A percentile compares a stretch with the other conserved stretches of the same genome.
Evolutionary conservation across 805 yeast species (phyloP).

Genomic region (Sugiyamaella mastotermitis): DNA sequence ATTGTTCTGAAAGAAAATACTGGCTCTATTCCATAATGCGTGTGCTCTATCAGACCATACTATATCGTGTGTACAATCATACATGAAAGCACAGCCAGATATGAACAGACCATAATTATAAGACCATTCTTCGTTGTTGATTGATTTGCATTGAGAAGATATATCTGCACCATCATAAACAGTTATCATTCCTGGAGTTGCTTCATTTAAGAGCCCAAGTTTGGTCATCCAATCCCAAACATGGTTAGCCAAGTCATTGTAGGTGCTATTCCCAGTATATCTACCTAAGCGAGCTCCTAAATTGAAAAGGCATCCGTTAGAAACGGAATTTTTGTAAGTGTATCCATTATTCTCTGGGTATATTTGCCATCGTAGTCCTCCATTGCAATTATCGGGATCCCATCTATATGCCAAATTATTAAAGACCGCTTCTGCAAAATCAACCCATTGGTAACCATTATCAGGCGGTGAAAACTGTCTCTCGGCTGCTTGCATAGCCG

Average conservation of each 20-base stretch:
- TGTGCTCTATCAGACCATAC: slow-evolving; percentile 61
- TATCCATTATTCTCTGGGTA: slow-evolving; percentile 91
- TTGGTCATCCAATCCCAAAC: slow-evolving; percentile 74
- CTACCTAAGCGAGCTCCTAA: slow-evolving; percentile 80
- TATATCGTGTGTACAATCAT: slow-evolving; percentile 59
- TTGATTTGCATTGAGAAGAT: slow-evolving; percentile 53
- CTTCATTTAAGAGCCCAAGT: slow-evolving; percentile 39
- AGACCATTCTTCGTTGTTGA: slow-evolving; percentile 67
- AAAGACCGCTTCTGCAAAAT: slow-evolving; percentile 79
- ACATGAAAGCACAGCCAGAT: slow-evolving; percentile 74
- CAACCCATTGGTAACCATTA: slow-evolving; percentile 59
- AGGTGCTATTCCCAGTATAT: slow-evolving; percentile 66
- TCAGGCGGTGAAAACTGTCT: slow-evolving; percentile 71
- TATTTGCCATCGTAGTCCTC: slow-evolving; percentile 95
- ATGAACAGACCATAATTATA: slow-evolving; percentile 77
- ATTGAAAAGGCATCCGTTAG: slow-evolving; percentile 86
- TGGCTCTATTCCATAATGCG: slow-evolving; percentile 44
- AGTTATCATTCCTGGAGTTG: slow-evolving; percentile 31
- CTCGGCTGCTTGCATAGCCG: slow-evolving; percentile 88
- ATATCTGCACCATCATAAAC: slow-evolving; percentile 35
- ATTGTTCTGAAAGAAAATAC: slow-evolving; percentile 41
- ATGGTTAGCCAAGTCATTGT: slow-evolving; percentile 63
- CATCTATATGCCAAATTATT: slow-evolving; percentile 86
- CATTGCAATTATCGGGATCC: slow-evolving; percentile 68
- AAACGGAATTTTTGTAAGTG: slow-evolving; percentile 81